A percentile compares a stretch with the other conserved stretches of the same genome.
Evolutionary conservation across 306 rosid genomes (phyloP).

Genomic region (Boehmeria nivea): DNA sequence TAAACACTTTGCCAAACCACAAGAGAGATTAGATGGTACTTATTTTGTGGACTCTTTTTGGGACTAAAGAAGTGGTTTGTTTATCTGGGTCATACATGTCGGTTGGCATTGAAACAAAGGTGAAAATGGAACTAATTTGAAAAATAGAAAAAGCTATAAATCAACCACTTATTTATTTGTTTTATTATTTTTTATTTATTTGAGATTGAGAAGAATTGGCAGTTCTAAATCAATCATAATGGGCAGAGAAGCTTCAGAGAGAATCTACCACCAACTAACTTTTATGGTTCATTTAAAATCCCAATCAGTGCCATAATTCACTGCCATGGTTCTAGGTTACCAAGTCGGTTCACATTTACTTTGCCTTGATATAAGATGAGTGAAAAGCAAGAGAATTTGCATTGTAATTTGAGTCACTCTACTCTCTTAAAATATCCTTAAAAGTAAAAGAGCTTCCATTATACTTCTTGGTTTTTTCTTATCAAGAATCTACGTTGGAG

Average conservation of each 20-base stretch:
- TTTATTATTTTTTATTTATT: not conserved
- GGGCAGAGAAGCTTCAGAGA: not conserved
- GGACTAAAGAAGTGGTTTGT: not conserved
- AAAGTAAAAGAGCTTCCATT: too few relatives aligned
- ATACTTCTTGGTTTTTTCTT: too few relatives aligned
- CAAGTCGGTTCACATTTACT: slow-evolving; percentile 6
- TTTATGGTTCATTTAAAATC: not conserved
- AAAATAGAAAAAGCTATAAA: not conserved
- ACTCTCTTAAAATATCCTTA: too few relatives aligned
- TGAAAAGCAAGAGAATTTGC: too few relatives aligned
- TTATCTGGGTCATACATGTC: not conserved
- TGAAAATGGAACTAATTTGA: not conserved
- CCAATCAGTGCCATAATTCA: slow-evolving; percentile 1
- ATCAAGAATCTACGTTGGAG: too few relatives aligned
- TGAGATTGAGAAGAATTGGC: not conserved
- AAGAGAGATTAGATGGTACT: not conserved
- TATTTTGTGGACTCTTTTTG: not conserved
- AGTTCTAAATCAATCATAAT: slow-evolving; percentile 6
- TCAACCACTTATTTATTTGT: not conserved
- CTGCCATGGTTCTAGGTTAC: not conserved
- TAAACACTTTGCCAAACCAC: not conserved
- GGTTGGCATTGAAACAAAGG: slow-evolving; percentile 2
- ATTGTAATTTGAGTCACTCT: too few relatives aligned
- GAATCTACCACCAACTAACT: not conserved
- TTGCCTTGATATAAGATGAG: too few relatives aligned